Evolutionary conservation across 1,284 basidiomycete genomes (phyloP), one percentile per base, ranked within the genome.

Genomic region (Peniophora sp.): DNA sequence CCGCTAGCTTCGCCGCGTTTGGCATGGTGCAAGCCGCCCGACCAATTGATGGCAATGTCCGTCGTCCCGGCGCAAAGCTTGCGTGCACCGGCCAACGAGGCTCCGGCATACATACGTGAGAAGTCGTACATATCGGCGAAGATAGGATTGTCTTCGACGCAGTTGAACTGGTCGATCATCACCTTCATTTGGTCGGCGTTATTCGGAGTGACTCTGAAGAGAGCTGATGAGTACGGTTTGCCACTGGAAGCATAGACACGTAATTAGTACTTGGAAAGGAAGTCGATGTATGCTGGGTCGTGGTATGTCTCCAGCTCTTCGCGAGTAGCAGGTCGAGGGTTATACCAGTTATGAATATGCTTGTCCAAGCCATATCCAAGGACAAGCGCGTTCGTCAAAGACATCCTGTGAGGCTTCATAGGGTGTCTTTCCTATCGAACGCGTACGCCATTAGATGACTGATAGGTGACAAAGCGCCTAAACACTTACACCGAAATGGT

Each of bases 21-120:
- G 3, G 94, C 94, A 62, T 97, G 94, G 68, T 97, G 94, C 35
- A 97, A 74, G 0, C 94, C 94, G 1, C 94, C 95, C 39, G 92
- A 93, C 95, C 95, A 97, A 63, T 97, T 97, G 60, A 97, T 92
- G 0, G 92, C 94, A 50, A 97, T 98, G 66, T 99, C 96, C 14
- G 96, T 93, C 3, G 85, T 79, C 3, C 92, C 93, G 1, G 87
- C 78, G 52, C 81, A 83, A 2, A 97, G 74, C 63, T 93, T 94
- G 17, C 92, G 72, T 14, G 92, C 92, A 1, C 88, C 97, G 23
- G 94, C 92, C 10, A 99, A 74, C 1, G 92, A 94, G 0, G 82
- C 92, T 1, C 94, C 94, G 0, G 94, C 79, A 64, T 96, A 97
- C 80, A 94, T 89, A 51, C 83, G 78, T 66, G 91, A 95, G 58